Base-by-base conservation (phyloP, 495 filamentous ascomycete genomes). In the Penicillium crystallinum region DNA sequence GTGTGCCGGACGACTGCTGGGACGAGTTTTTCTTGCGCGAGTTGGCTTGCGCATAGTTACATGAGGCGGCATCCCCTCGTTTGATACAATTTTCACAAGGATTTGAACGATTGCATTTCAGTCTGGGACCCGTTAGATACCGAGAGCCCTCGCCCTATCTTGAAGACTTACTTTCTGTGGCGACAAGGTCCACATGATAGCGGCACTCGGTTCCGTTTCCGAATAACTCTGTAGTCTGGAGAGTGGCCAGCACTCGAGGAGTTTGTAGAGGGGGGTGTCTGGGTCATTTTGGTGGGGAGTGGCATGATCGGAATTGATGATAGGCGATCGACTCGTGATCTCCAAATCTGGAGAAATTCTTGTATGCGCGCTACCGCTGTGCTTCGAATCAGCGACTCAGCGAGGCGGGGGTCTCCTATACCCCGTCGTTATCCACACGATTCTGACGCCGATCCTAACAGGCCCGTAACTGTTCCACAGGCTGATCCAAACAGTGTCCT, bases 1-100 rank as follows among this genome's bases (percentile, higher is more conserved):
- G 83, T 12, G 87, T 77, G 46, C 80, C 73, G 57, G 76, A 72
- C 63, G 81, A 68, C 49, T 77, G 71, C 51, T 81, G 80, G 64
- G 80, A 69, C 49, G 79, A 70, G 61, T 84, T 83, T 79, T 89
- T 95, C 66, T 88, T 90, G 57, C 91, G 86, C 38, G 75, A 79
- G 36, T 81, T 79, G 18, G 86, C 81, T 53, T 89, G 81, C 29
- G 93, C 93, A 77, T 97, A 99, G 52, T 87, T 88, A 71, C 93
- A 99, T 33, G 88, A 88, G 45, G 78, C 67, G 9, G 88, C 82
- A 68, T 96, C 91, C 25, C 85, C 84, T 44, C 93, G 83, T 70
- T 95, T 96, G 55, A 88, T 78, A 70, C 93, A 99, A 62, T 97
- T 97, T 71, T 96, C 91, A 67, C 93, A 99, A 36, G 93, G 93